phyloP scores from a whole-genome alignment of 2,329 filamentous ascomycete species.

The Penicillium sp. region DNA sequence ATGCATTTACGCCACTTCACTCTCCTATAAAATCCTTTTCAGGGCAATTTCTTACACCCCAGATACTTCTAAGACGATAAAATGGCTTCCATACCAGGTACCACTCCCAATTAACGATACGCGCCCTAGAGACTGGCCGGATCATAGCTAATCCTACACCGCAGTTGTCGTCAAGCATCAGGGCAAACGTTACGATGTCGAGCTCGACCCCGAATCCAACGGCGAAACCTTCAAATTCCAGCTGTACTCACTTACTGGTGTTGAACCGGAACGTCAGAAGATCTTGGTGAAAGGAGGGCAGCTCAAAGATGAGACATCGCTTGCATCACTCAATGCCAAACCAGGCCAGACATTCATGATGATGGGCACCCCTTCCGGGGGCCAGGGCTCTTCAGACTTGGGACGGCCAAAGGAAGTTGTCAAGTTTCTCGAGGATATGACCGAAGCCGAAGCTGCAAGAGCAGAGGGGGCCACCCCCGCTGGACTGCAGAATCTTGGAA shows the following conservation, averaged over 20 bases:
- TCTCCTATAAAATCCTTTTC: constrained; percentile 8
- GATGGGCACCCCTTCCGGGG: constrained; percentile 85
- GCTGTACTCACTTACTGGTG: constrained; percentile 90
- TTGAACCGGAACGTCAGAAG: constrained; percentile 96
- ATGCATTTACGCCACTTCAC: constrained; percentile 25
- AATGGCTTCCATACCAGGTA: constrained; percentile 64
- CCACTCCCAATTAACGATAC: constrained; percentile 23
- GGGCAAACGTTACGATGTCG: constrained; percentile 93
- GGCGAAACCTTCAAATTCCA: constrained; percentile 97
- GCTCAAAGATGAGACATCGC: constrained; percentile 91
- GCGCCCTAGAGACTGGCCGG: neutral
- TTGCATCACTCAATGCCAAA: constrained; percentile 84
- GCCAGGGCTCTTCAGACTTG: constrained; percentile 61
- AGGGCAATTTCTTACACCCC: constrained; percentile 7
- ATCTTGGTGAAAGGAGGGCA: constrained; percentile 92
- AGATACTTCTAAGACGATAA: constrained; percentile 19
- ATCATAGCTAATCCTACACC: constrained; percentile 28
- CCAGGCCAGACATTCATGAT: constrained; percentile 89
- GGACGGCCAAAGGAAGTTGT: constrained; percentile 76
- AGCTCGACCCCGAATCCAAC: constrained; percentile 80
- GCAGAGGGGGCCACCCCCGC: constrained; percentile 84
- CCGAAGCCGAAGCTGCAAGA: constrained; percentile 84
- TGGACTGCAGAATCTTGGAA: constrained; percentile 89
- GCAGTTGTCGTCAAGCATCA: constrained; percentile 91
- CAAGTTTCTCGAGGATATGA: constrained; percentile 97